A percentile compares a stretch with the other conserved stretches of the same genome.
Evolutionary conservation across 2,329 filamentous ascomycete species (phyloP).

Genomic region (Sporothrix curviconia): DNA sequence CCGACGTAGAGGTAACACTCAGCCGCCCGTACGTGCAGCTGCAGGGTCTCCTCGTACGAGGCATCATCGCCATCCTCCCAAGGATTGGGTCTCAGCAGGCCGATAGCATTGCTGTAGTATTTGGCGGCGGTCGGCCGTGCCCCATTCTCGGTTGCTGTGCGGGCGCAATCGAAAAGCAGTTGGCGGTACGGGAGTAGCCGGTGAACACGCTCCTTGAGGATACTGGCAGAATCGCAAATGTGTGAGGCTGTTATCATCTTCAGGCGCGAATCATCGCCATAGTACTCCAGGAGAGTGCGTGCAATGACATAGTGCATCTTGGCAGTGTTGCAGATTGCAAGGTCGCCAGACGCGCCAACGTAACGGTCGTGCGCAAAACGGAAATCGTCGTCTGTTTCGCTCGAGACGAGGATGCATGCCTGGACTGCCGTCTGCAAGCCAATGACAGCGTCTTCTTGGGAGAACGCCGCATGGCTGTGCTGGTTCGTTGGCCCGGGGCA

Average conservation of each 20-base stretch:
- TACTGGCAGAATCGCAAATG: slow-evolving; percentile 67
- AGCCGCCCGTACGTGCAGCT: slow-evolving; percentile 69
- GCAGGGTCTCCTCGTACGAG: slow-evolving; percentile 78
- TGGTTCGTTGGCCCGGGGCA: slow-evolving; percentile 24
- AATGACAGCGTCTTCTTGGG: slow-evolving; percentile 62
- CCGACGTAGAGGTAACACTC: slow-evolving; percentile 79
- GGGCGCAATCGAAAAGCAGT: slow-evolving; percentile 71
- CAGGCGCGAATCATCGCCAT: slow-evolving; percentile 51
- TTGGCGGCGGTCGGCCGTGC: slow-evolving; percentile 75
- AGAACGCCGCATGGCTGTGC: slow-evolving; percentile 42
- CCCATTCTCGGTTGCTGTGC: slow-evolving; percentile 71
- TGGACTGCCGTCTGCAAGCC: slow-evolving; percentile 79
- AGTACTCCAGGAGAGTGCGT: slow-evolving; percentile 70
- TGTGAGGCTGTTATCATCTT: slow-evolving; percentile 74
- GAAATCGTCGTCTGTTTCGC: slow-evolving; percentile 80
- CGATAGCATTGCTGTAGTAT: slow-evolving; percentile 71
- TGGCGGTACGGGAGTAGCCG: slow-evolving; percentile 63
- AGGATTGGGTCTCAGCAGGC: slow-evolving; percentile 69
- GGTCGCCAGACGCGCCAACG: slow-evolving; percentile 62
- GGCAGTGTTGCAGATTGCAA: slow-evolving; percentile 61
- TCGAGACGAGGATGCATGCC: slow-evolving; percentile 72
- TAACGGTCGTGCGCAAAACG: slow-evolving; percentile 86
- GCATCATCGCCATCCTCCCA: slow-evolving; percentile 73
- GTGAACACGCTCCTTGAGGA: slow-evolving; percentile 61
- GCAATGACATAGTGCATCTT: slow-evolving; percentile 92